Conservation (phyloP, 495 filamentous ascomycete genomes). For the Opeltia flavorubescens region DNA sequence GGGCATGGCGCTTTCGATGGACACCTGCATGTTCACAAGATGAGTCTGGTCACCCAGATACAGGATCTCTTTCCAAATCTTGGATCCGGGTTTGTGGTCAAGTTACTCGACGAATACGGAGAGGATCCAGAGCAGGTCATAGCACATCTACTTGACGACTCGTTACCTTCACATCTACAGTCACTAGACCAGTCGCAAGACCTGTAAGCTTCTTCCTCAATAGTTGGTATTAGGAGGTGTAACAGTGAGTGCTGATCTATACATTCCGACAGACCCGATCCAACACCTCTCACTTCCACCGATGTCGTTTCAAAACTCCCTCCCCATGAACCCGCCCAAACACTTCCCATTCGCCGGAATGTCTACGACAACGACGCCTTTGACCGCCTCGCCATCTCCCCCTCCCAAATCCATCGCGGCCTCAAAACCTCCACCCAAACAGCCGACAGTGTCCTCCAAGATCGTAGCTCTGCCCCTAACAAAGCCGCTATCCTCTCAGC, state of each 20-base stretch:
- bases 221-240: too few relatives aligned
- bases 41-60: conserved; percentile 72
- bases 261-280: background rate
- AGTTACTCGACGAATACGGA: conserved; percentile 63
- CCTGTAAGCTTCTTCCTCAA: conserved; percentile 23
- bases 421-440: conserved; percentile 41
- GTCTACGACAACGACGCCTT: conserved; percentile 71
- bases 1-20: conserved; percentile 25
- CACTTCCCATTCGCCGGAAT: conserved; percentile 40
- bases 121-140: conserved; percentile 70
- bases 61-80: conserved; percentile 90
- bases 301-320: conserved; percentile 29
- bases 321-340: conserved; percentile 22
- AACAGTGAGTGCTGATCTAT: too few relatives aligned
- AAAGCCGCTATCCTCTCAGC: conserved; percentile 88
- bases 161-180: conserved; percentile 50
- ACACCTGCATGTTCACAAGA: conserved; percentile 61
- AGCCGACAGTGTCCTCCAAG: conserved; percentile 46
- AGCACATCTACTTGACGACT: conserved; percentile 71
- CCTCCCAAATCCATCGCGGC: conserved; percentile 60
- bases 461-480: conserved; percentile 40
- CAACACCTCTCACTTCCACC: conserved; percentile 10
- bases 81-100: conserved; percentile 66
- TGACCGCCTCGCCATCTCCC: conserved; percentile 49
- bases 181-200: conserved; percentile 38